Conservation (phyloP, 202 grass and related monocot genomes). For the Bolboschoenoplectus hybrid region DNA sequence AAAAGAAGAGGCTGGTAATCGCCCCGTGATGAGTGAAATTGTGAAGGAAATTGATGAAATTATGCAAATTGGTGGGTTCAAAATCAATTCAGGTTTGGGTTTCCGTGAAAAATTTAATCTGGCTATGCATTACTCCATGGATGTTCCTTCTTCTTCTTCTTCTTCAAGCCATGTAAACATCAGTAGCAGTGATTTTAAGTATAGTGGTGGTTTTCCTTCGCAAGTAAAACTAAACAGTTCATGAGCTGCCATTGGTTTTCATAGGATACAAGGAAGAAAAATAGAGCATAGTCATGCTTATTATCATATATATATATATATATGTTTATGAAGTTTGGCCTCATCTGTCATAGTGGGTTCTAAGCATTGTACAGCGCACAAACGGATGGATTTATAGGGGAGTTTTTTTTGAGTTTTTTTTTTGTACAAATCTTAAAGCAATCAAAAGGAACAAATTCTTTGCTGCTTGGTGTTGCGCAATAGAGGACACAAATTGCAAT, state of each 20-base stretch:
- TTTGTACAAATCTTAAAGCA: too few relatives aligned
- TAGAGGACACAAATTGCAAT: too few relatives aligned
- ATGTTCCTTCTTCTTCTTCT: conserved; percentile 28
- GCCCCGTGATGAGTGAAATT: conserved; percentile 43
- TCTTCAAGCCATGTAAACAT: conserved; percentile 19
- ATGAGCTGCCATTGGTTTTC: conserved; percentile 1
- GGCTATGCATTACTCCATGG: conserved; percentile 22
- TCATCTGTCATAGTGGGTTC: background rate
- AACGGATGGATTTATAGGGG: too few relatives aligned
- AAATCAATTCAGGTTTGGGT: conserved; percentile 41
- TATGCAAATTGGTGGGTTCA: conserved; percentile 32
- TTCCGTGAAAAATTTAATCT: conserved; percentile 38
- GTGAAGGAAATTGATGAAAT: conserved; percentile 44
- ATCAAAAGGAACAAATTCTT: too few relatives aligned
- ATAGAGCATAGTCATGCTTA: background rate
- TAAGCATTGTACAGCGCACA: background rate
- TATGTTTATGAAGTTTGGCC: background rate
- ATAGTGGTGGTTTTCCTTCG: conserved; percentile 65
- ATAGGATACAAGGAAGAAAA: background rate
- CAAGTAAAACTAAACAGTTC: conserved; percentile 43
- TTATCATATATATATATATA: background rate
- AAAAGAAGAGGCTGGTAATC: background rate
- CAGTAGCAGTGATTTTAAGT: conserved; percentile 36
- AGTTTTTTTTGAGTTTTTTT: too few relatives aligned
- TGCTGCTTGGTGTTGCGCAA: too few relatives aligned